Evolutionary conservation across 805 yeast species (phyloP).

Genomic region (Candida nanaspora): DNA sequence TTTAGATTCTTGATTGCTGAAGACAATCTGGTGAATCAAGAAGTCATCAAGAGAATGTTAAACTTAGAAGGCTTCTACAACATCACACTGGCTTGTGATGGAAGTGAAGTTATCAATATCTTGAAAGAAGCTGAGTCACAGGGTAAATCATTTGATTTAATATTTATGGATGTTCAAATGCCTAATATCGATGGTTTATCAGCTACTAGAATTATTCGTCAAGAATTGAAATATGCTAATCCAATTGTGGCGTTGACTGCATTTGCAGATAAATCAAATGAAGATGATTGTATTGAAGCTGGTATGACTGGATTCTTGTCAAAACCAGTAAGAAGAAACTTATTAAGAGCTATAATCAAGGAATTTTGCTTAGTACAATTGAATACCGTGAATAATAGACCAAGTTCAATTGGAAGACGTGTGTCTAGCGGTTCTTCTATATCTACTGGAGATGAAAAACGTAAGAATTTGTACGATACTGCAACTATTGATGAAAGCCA

Average conservation of each 20-base stretch:
- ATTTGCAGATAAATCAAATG: slow-evolving; percentile 88
- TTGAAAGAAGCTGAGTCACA: slow-evolving; percentile 42
- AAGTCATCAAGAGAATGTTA: slow-evolving; percentile 85
- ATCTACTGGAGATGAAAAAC: background rate
- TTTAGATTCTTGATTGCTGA: slow-evolving; percentile 78
- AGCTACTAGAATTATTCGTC: slow-evolving; percentile 71
- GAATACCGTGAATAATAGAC: background rate
- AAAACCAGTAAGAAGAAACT: slow-evolving; percentile 75
- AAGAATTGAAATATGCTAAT: slow-evolving; percentile 46
- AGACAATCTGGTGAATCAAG: slow-evolving; percentile 90
- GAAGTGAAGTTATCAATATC: slow-evolving; percentile 75
- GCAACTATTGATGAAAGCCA: background rate
- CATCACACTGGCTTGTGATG: slow-evolving; percentile 80
- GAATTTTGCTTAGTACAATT: slow-evolving; percentile 30
- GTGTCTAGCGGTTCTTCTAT: background rate
- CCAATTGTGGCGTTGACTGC: slow-evolving; percentile 96
- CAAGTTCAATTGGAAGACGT: background rate
- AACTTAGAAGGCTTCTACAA: slow-evolving; percentile 70
- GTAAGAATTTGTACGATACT: background rate
- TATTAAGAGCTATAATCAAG: slow-evolving; percentile 49
- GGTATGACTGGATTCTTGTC: slow-evolving; percentile 92
- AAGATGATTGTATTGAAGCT: slow-evolving; percentile 73
- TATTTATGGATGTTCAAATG: slow-evolving; percentile 98
- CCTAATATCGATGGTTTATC: slow-evolving; percentile 85
- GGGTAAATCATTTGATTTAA: slow-evolving; percentile 50